Base-by-base conservation (phyloP, 2,329 filamentous ascomycete species). In the Sporothrix protearum region DNA sequence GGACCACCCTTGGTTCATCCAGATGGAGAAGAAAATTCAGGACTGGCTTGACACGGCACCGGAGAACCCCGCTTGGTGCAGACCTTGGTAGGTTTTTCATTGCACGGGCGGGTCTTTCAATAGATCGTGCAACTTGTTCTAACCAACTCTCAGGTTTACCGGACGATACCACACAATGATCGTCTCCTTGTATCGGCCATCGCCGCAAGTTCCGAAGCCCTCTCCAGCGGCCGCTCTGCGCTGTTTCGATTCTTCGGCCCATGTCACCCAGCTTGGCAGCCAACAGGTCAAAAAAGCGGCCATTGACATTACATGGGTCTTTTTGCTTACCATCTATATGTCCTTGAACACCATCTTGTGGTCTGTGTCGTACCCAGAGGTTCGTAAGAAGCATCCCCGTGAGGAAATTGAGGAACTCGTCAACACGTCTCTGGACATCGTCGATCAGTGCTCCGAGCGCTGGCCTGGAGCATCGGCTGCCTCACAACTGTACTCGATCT, bases 241-340 rank as follows among this genome's bases (percentile, higher is more conserved):
- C 75, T 98, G 94, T 78, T 97, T 92, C 77, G 90, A 96, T 61
- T 94, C 93, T 53, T 90, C 93, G 63, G 86, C 90, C 12, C 92
- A 89, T 80, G 94, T 97, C 78, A 92, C 97, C 76, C 86, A 90
- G 75, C 88, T 95, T 78, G 91, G 94, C 59, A 89, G 88, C 78
- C 89, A 91, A 76, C 94, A 97, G 79, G 91, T 97, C 77, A 87
- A 91, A 75, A 89, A 87, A 19, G 86, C 87, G 16, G 89, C 89
- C 28, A 88, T 96, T 12, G 95, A 97, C 78, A 85, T 97, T 73
- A 97, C 94, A 0, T 98, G 95, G 95, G 91, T 97, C 57, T 97
- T 97, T 77, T 88, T 97, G 0, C 87, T 97, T 72, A 90, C 91
- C 25, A 86, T 98, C 53, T 97, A 96, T 82, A 96, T 96, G 89